Percentiles rank a stretch among this genome's conserved stretches.
Conservation (phyloP, 2,329 filamentous ascomycete species). For the Colletotrichum tabaci region DNA sequence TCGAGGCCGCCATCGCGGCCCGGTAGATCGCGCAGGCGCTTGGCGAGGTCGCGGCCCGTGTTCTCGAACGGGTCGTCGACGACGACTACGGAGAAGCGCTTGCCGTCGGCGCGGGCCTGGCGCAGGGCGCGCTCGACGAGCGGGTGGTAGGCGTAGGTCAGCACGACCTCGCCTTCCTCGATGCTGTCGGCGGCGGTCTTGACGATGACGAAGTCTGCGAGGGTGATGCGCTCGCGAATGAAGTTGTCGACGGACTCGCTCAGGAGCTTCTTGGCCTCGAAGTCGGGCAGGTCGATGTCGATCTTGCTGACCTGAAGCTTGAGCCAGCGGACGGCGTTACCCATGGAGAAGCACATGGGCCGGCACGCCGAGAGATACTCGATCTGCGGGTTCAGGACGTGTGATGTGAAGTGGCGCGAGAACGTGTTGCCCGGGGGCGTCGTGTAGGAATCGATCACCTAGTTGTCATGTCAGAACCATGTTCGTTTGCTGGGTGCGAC, state of each 20-base stretch:
- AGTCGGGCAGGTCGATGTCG: conserved; percentile 87
- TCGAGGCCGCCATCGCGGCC: conserved; percentile 68
- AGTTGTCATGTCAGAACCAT: conserved; percentile 40
- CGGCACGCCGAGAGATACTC: conserved; percentile 93
- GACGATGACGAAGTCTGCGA: conserved; percentile 89
- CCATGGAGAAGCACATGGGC: conserved; percentile 97
- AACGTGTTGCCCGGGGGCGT: conserved; percentile 89
- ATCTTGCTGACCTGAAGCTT: conserved; percentile 94
- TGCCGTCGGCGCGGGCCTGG: conserved; percentile 78
- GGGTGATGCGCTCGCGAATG: conserved; percentile 89
- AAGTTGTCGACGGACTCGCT: conserved; percentile 87
- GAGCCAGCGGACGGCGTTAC: conserved; percentile 94
- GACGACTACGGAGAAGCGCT: conserved; percentile 85
- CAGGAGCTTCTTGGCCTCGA: conserved; percentile 80
- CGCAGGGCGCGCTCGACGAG: conserved; percentile 89
- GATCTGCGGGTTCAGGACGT: conserved; percentile 94
- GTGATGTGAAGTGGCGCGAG: conserved; percentile 90
- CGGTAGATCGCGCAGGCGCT: conserved; percentile 68
- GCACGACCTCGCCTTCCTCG: conserved; percentile 82
- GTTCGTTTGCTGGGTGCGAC: neutral
- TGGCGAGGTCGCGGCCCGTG: conserved; percentile 73
- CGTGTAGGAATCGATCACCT: conserved; percentile 94
- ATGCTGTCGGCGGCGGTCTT: conserved; percentile 83
- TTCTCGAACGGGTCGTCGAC: conserved; percentile 78
- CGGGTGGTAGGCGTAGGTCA: conserved; percentile 89